Evolutionary conservation across 108 stramenopile species (phyloP).

Genomic region (Fistulifera solaris): DNA sequence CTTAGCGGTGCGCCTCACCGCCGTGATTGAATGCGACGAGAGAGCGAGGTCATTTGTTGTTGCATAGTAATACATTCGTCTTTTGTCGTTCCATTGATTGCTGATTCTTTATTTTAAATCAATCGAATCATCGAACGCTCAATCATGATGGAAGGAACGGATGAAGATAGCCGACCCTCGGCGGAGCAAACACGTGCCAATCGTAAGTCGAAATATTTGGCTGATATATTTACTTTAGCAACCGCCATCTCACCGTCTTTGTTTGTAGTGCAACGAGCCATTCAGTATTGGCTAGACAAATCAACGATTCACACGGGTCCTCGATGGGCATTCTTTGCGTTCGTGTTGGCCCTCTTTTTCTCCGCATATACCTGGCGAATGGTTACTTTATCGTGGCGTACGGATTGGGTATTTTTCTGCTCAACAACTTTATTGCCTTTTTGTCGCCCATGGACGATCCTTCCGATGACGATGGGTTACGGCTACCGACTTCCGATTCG

Average conservation of each 20-base stretch:
- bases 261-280: constrained; percentile 71
- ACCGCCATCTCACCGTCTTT: no score
- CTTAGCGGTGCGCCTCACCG: no score
- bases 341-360: constrained; percentile 73
- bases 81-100: no score
- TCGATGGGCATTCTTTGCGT: constrained; percentile 60
- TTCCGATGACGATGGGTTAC: constrained; percentile 33
- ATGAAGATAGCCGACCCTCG: background rate
- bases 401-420: constrained; percentile 95
- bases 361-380: constrained; percentile 89
- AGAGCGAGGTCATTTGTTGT: no score
- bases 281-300: constrained; percentile 96
- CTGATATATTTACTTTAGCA: no score
- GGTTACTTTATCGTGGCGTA: constrained; percentile 99
- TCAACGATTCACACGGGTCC: constrained; percentile 84
- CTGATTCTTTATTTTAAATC: no score
- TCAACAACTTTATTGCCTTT: constrained; percentile 99
- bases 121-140: no score
- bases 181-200: constrained; percentile 1
- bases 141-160: constrained; percentile 5
- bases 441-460: constrained; percentile 92
- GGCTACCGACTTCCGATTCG: constrained; percentile 49
- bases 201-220: no score
- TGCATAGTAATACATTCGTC: no score
- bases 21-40: no score